These are phyloP conservation scores for Phytophthora syringae DNA, from an alignment of 352 stramenopile genomes.

Conservation along the genomic window DNA sequence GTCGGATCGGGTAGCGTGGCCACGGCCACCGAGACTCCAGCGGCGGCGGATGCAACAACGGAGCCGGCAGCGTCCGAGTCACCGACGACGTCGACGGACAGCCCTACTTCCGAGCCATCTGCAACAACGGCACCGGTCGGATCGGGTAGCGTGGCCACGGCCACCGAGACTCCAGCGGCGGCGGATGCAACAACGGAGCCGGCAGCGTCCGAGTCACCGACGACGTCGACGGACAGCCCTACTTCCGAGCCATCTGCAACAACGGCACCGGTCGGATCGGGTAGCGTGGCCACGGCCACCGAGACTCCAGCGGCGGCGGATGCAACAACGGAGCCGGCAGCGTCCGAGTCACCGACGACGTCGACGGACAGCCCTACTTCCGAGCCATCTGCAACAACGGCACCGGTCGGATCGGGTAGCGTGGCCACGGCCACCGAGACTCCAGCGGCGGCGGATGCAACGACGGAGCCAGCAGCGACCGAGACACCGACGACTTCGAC, in stretches of 20 bases:
- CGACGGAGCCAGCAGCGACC: too few species aligned
- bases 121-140: neutral
- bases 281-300: neutral
- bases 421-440: too few species aligned
- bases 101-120: neutral
- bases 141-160: neutral
- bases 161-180: neutral
- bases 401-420: too few species aligned
- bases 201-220: neutral
- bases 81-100: neutral
- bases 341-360: too few species aligned
- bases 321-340: too few species aligned
- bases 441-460: too few species aligned
- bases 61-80: neutral
- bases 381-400: too few species aligned
- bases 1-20: neutral
- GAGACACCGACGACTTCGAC: too few species aligned
- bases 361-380: too few species aligned
- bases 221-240: neutral
- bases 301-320: too few species aligned
- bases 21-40: neutral
- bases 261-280: neutral
- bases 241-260: neutral
- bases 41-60: conserved; percentile 5
- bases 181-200: neutral